These are phyloP conservation scores for Omphalotus guepiniiformis DNA, from an alignment of 768 basidiomycete species.

Conservation along the genomic window DNA sequence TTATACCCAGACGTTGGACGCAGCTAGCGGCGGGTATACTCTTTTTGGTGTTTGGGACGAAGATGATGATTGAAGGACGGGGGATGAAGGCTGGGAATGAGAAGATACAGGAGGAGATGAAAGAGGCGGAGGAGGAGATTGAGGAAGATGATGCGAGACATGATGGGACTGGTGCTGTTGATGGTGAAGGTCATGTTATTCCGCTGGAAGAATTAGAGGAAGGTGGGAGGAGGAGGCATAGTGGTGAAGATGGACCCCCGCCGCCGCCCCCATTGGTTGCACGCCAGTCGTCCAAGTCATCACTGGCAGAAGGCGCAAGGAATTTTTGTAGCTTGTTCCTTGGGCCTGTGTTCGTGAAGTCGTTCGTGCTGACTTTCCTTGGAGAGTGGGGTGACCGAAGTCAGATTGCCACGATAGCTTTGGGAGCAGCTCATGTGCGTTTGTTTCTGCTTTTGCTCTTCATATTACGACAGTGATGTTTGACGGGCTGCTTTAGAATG, in stretches of 20 bases:
- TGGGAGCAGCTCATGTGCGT: constrained; percentile 90
- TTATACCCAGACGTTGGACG: constrained; percentile 73
- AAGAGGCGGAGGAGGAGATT: constrained; percentile 94
- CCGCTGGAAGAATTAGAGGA: constrained; percentile 78
- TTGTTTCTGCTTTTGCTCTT: background rate
- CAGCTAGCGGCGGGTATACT: constrained; percentile 72
- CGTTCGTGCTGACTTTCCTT: constrained; percentile 93
- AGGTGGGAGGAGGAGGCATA: constrained; percentile 34
- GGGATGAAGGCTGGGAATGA: constrained; percentile 74
- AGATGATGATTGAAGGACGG: constrained; percentile 84
- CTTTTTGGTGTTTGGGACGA: constrained; percentile 86
- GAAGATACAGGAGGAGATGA: constrained; percentile 92
- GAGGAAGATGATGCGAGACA: constrained; percentile 66
- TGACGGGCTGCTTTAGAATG: constrained; percentile 55
- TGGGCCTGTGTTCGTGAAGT: constrained; percentile 93
- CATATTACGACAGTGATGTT: too few species aligned
- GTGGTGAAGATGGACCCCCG: constrained; percentile 2
- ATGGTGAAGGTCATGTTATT: constrained; percentile 38
- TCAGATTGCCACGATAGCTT: constrained; percentile 94
- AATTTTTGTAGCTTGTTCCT: constrained; percentile 81
- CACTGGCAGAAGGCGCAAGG: constrained; percentile 56
- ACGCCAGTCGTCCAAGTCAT: constrained; percentile 13
- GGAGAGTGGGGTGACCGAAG: constrained; percentile 99
- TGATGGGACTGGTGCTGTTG: constrained; percentile 34
- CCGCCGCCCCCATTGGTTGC: background rate